Percentiles rank a stretch among this genome's conserved stretches.
Conservation (phyloP, 2,329 filamentous ascomycete species). For the Xylariales sp. region DNA sequence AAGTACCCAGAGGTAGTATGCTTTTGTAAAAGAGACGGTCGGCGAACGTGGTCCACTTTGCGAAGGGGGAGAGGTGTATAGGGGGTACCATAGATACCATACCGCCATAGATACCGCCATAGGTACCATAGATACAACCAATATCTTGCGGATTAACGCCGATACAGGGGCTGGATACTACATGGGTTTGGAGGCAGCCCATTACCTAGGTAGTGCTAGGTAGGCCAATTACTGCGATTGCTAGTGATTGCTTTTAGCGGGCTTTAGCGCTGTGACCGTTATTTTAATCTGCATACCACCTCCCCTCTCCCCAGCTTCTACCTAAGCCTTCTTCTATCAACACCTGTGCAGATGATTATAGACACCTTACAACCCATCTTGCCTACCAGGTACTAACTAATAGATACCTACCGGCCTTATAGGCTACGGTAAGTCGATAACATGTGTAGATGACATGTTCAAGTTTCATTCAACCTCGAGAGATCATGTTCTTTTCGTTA, state of each 20-base stretch:
- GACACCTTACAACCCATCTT: not conserved
- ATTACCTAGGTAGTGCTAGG: not conserved
- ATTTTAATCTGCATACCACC: slow-evolving; percentile 12
- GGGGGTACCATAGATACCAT: no score
- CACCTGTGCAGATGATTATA: not conserved
- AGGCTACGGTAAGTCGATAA: no score
- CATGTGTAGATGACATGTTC: not conserved
- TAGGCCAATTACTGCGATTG: not conserved
- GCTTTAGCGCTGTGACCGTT: slow-evolving; percentile 23
- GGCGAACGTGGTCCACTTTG: not conserved
- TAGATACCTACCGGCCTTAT: no score
- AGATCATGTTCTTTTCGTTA: not conserved
- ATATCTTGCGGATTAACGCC: not conserved
- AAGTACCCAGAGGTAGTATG: no score
- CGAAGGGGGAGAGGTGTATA: no score
- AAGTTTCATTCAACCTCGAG: not conserved
- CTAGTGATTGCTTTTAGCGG: slow-evolving; percentile 8
- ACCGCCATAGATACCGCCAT: no score
- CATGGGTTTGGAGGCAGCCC: slow-evolving; percentile 13
- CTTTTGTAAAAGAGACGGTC: slow-evolving; percentile 15
- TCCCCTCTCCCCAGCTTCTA: slow-evolving; percentile 5
- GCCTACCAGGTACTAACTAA: no score
- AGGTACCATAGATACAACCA: no score
- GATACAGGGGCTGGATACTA: not conserved
- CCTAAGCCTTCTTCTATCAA: not conserved